Conservation (phyloP, 164 flowering plant genomes). For the Nymphaea thermarum region DNA sequence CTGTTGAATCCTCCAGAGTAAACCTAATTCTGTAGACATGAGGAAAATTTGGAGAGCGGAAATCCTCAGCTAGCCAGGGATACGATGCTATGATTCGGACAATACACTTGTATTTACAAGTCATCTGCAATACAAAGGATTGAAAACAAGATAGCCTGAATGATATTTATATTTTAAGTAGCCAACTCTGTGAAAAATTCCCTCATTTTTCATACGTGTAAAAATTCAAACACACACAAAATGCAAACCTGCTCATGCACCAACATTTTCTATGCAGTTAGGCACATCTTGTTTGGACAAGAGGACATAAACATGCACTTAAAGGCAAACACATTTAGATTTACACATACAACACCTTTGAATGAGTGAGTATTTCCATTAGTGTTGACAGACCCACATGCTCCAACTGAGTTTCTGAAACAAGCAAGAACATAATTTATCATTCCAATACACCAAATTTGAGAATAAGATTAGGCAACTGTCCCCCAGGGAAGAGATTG, state of each 20-base stretch:
- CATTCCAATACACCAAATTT: not conserved
- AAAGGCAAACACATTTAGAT: not conserved
- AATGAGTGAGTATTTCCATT: slow-evolving; percentile 14
- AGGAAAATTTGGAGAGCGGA: slow-evolving; percentile 18
- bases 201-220: too few relatives aligned
- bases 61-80: slow-evolving; percentile 18
- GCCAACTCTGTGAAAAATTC: too few relatives aligned
- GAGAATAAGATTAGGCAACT: not conserved
- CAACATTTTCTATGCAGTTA: too few relatives aligned
- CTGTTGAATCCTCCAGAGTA: slow-evolving; percentile 81
- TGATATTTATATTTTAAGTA: too few relatives aligned
- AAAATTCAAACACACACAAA: too few relatives aligned
- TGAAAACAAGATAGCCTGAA: too few relatives aligned
- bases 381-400: slow-evolving; percentile 14
- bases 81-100: slow-evolving; percentile 19
- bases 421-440: not conserved
- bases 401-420: slow-evolving; percentile 31
- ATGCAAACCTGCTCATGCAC: too few relatives aligned
- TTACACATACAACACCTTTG: slow-evolving; percentile 12
- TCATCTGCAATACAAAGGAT: slow-evolving; percentile 8
- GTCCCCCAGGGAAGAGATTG: not conserved
- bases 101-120: slow-evolving; percentile 16
- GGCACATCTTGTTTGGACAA: too few relatives aligned
- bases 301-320: not conserved
- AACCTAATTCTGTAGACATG: slow-evolving; percentile 38